Evolutionary conservation across 2,329 filamentous ascomycete species (phyloP).

Genomic region (Cladorrhinum sp.): DNA sequence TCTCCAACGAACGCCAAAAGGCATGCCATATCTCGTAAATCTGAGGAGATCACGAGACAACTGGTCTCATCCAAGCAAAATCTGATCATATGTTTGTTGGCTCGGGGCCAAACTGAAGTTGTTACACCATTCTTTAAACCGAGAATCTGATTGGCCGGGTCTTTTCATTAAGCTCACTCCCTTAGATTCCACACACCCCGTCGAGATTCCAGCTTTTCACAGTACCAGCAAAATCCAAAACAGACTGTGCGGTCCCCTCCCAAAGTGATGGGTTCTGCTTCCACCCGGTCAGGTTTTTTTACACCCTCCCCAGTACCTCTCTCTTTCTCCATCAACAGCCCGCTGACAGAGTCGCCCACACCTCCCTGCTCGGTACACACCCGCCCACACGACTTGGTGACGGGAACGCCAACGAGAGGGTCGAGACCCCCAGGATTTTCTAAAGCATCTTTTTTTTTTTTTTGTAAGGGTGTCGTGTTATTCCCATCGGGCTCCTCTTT

Average conservation of each 20-base stretch:
- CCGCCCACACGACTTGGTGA: conserved; percentile 27
- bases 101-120: background rate
- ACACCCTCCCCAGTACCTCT: conserved; percentile 21
- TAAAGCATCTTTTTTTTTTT: conserved; percentile 19
- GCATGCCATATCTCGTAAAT: no score
- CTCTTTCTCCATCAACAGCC: conserved; percentile 21
- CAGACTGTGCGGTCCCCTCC: conserved; percentile 8
- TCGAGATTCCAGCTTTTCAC: background rate
- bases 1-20: no score
- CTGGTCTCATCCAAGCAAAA: background rate
- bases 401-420: conserved; percentile 19
- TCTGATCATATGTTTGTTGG: background rate
- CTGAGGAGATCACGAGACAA: no score
- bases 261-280: conserved; percentile 7
- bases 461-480: background rate
- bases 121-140: background rate
- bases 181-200: background rate
- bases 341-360: conserved; percentile 24
- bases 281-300: conserved; percentile 14
- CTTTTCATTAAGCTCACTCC: background rate
- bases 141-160: background rate
- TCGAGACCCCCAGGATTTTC: conserved; percentile 24
- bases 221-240: background rate
- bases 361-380: conserved; percentile 29
- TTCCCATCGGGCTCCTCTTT: background rate